Conservation (phyloP, 1,284 basidiomycete species). For the Pyrrhoderma noxium region DNA sequence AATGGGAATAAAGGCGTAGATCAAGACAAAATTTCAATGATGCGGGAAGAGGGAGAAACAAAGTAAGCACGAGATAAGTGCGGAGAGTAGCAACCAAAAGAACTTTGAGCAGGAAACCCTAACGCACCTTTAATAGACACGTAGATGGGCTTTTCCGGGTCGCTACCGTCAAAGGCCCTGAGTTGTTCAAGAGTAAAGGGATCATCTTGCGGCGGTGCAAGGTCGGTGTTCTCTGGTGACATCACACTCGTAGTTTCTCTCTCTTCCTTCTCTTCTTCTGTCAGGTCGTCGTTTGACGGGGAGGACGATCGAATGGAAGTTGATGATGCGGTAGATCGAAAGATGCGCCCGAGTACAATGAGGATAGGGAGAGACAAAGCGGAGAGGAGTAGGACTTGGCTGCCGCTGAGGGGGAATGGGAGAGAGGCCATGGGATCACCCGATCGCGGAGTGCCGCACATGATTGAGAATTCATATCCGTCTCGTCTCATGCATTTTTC, state of each 20-base stretch:
- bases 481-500: no score
- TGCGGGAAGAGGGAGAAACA: neutral
- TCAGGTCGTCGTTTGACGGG: neutral
- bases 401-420: slow-evolving; percentile 1
- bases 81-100: slow-evolving; percentile 4
- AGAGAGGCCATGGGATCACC: neutral
- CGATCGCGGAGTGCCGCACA: no score
- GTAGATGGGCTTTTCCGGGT: slow-evolving; percentile 64
- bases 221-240: slow-evolving; percentile 54
- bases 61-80: neutral
- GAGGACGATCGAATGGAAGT: neutral
- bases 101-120: no score
- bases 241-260: slow-evolving; percentile 56
- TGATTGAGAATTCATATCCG: no score
- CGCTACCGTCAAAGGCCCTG: slow-evolving; percentile 62
- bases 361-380: slow-evolving; percentile 11
- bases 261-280: slow-evolving; percentile 27
- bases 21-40: slow-evolving; percentile 12
- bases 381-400: slow-evolving; percentile 7
- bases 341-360: slow-evolving; percentile 1
- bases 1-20: slow-evolving; percentile 17
- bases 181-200: slow-evolving; percentile 67
- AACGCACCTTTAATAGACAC: slow-evolving; percentile 79
- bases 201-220: slow-evolving; percentile 72
- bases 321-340: neutral